Conservation (phyloP, 345 rosid genomes). For the Hibiscus mutabilis region DNA sequence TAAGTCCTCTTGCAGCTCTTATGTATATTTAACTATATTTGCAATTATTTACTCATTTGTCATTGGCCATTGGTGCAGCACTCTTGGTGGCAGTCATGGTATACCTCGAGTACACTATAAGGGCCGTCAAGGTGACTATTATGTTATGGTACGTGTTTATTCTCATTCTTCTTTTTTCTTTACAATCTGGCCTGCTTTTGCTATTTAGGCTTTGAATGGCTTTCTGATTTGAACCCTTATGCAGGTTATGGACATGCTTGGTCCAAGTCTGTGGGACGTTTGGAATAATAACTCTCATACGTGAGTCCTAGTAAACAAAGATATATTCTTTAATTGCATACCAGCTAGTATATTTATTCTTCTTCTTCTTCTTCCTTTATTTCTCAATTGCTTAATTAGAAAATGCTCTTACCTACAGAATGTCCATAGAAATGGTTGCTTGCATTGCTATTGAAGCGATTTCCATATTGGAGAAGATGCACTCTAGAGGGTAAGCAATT, state of each 20-base stretch:
- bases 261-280: constrained; percentile 78
- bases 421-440: constrained; percentile 74
- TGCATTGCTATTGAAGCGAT: constrained; percentile 76
- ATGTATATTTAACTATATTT: neutral
- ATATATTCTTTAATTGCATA: neutral
- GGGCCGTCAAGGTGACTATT: constrained; percentile 73
- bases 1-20: constrained; percentile 6
- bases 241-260: constrained; percentile 82
- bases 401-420: constrained; percentile 32
- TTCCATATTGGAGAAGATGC: constrained; percentile 69
- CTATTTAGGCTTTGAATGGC: neutral
- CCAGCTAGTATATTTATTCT: neutral
- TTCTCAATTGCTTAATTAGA: constrained; percentile 6
- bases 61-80: constrained; percentile 26
- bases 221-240: neutral
- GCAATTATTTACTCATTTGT: neutral
- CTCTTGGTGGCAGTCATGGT: constrained; percentile 77
- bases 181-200: neutral
- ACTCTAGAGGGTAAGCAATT: constrained; percentile 50
- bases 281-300: constrained; percentile 62
- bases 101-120: constrained; percentile 70
- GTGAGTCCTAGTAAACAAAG: constrained; percentile 32
- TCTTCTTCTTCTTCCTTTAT: neutral
- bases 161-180: neutral
- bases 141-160: constrained; percentile 52